Conservation (phyloP, 2,329 filamentous ascomycete species). For the Beauveria asiatica region DNA sequence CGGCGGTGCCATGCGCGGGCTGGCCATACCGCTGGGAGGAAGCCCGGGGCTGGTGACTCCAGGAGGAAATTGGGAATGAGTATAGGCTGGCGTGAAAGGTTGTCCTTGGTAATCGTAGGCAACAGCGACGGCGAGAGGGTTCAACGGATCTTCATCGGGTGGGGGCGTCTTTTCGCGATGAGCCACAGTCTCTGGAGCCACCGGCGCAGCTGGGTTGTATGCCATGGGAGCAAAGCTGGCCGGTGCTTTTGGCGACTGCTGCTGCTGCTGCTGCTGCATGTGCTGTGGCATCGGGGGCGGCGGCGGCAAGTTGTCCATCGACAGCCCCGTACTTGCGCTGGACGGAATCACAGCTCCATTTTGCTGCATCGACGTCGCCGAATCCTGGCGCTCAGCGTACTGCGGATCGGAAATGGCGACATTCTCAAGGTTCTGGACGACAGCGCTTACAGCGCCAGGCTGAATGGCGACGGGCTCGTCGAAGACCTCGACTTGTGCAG, state of each 20-base stretch:
- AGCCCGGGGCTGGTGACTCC: constrained; percentile 33
- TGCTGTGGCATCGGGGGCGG: constrained; percentile 25
- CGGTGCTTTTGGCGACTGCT: not conserved
- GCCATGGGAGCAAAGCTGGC: constrained; percentile 54
- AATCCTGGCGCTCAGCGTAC: constrained; percentile 25
- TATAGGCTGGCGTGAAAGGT: constrained; percentile 44
- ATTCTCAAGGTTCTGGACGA: constrained; percentile 67
- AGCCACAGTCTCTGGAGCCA: constrained; percentile 61
- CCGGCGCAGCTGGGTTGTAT: constrained; percentile 72
- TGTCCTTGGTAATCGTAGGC: constrained; percentile 46
- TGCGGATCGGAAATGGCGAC: constrained; percentile 56
- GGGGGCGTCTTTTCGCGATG: constrained; percentile 76
- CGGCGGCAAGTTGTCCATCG: constrained; percentile 15
- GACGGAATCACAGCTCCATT: constrained; percentile 17
- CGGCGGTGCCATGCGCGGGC: constrained; percentile 33
- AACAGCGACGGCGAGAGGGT: constrained; percentile 50
- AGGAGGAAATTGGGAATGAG: constrained; percentile 35
- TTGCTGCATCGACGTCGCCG: constrained; percentile 15
- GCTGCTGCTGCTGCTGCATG: constrained; percentile 11
- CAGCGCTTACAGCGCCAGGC: constrained; percentile 49
- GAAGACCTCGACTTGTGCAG: constrained; percentile 51
- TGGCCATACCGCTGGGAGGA: constrained; percentile 26
- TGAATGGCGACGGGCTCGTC: constrained; percentile 49
- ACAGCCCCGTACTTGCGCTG: constrained; percentile 9
- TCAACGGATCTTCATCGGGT: constrained; percentile 53